Evolutionary conservation across 106 monocot species (phyloP).

Genomic region (Dactylorhiza incarnata): DNA sequence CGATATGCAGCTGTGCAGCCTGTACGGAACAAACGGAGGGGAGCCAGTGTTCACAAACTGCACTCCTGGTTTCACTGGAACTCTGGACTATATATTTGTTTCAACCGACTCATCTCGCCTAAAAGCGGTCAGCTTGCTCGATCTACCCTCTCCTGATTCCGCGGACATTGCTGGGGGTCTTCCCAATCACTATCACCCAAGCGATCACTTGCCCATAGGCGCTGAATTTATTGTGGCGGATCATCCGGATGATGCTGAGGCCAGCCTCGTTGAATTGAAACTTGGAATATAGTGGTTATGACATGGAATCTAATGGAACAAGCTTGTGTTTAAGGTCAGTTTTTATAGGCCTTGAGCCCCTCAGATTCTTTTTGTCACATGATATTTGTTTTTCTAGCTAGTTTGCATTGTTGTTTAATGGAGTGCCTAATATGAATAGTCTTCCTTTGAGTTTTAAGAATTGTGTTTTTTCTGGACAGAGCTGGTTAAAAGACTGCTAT

Average conservation of each 20-base stretch:
- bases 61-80: slow-evolving; percentile 89
- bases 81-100: slow-evolving; percentile 84
- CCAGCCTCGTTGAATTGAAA: background rate
- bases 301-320: no score
- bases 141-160: slow-evolving; percentile 52
- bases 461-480: no score
- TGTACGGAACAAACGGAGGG: slow-evolving; percentile 66
- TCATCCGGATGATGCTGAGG: slow-evolving; percentile 2
- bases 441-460: no score
- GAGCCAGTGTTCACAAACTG: slow-evolving; percentile 91
- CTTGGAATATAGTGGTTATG: background rate
- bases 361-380: no score
- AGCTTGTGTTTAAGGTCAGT: no score
- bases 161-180: slow-evolving; percentile 52
- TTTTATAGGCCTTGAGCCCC: no score
- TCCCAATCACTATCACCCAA: slow-evolving; percentile 71
- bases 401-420: no score
- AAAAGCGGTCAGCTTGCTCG: slow-evolving; percentile 57
- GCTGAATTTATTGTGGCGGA: slow-evolving; percentile 51
- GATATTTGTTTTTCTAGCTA: no score
- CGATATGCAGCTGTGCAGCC: slow-evolving; percentile 36
- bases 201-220: slow-evolving; percentile 95
- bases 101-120: slow-evolving; percentile 19
- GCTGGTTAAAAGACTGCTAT: no score
- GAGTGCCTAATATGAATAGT: no score